Evolutionary conservation across 2,329 filamentous ascomycete species (phyloP), one percentile per base, ranked within the genome.

Genomic region (Dactylellina parvicollis): DNA sequence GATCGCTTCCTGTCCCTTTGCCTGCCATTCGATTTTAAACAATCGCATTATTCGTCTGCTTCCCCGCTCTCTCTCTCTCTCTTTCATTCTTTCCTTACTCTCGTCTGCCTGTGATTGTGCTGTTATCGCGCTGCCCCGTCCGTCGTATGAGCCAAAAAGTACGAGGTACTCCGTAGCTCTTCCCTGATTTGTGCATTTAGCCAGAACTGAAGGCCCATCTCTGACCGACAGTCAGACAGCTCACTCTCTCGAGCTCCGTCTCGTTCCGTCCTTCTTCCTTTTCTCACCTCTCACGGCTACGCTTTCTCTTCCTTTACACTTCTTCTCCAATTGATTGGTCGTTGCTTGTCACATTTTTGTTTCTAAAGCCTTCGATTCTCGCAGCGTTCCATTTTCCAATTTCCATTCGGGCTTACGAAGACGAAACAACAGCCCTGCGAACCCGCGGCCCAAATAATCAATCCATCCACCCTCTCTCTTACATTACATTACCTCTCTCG

Each of bases 101-200:
- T 20, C 9, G 18, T 47, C n/a, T 10, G 46, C 22, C 16, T 46
- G 46, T 2, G n/a, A n/a, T n/a, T n/a, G n/a, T n/a, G n/a, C n/a
- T n/a, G 3, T 9, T 14, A 30, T 42, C 54, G 38, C 38, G 54
- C n/a, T n/a, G n/a, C 34, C 30, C 34, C 34, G 34, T 38, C 28
- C 32, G 26, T 55, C 10, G 32, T 24, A 5, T 28, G 14, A n/a
- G n/a, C 36, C 40, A 22, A 18, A 47, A 22, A 47, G 8, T 20
- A 26, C 32, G 8, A n/a, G 32, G 32, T n/a, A 16, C 18, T 20
- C 4, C 38, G 32, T 36, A 40, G 44, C 42, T 46, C 22, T 47
- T 59, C 38, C 55, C 28, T 59, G 55, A 44, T 59, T 47, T 20
- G 60, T 28, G 12, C 56, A 67, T 67, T 67, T 67, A 67, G 62